Evolutionary conservation across 345 rosid species (phyloP).

Genomic region (Populus ilicifolia): DNA sequence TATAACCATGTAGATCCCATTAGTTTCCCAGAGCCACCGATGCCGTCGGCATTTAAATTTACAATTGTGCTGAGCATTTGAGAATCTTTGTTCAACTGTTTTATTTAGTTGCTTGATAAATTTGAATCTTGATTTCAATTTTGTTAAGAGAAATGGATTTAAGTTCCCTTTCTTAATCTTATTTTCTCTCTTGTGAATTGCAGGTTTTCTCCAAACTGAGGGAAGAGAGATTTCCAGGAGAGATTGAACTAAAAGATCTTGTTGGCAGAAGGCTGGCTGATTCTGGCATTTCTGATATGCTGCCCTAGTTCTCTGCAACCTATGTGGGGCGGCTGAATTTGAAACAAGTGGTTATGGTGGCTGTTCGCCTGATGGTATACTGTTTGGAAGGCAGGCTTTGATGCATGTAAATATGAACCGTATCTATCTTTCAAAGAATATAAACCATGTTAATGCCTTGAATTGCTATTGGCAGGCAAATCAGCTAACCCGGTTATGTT

Average conservation of each 20-base stretch:
- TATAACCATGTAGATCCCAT: neutral
- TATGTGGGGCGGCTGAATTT: neutral
- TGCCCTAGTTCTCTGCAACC: neutral
- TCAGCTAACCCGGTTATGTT: neutral
- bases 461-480: neutral
- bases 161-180: neutral
- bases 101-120: neutral
- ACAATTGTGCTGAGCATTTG: neutral
- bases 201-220: constrained; percentile 80
- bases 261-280: constrained; percentile 43
- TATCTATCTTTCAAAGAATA: neutral
- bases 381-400: neutral
- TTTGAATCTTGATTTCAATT: neutral
- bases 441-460: neutral
- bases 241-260: constrained; percentile 73
- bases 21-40: neutral
- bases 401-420: neutral
- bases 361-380: neutral
- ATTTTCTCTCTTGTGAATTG: neutral
- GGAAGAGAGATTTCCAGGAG: constrained; percentile 85
- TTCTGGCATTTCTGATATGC: constrained; percentile 25
- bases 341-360: neutral
- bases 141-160: neutral
- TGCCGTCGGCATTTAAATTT: neutral
- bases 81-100: neutral